Evolutionary conservation across 2,329 filamentous ascomycete genomes (phyloP).

Genomic region (Aspergillus fumigatiaffinis): DNA sequence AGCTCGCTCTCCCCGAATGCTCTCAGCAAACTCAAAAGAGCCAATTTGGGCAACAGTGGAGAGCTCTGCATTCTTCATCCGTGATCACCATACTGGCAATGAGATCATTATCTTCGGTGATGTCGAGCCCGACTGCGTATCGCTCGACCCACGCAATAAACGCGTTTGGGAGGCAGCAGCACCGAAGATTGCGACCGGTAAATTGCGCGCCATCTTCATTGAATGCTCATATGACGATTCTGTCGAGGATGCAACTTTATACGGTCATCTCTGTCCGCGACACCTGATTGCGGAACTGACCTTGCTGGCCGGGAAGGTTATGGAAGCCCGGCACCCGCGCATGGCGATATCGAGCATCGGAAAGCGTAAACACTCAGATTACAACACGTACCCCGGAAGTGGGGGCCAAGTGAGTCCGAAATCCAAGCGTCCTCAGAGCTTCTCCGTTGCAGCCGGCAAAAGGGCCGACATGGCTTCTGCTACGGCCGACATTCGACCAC

Average conservation of each 20-base stretch:
- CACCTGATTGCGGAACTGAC: conserved; percentile 77
- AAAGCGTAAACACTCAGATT: conserved; percentile 41
- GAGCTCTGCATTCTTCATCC: conserved; percentile 90
- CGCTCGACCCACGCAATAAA: conserved; percentile 74
- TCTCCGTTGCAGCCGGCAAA: neutral
- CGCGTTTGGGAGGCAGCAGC: conserved; percentile 85
- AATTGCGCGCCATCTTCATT: conserved; percentile 79
- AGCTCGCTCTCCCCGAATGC: conserved; percentile 24
- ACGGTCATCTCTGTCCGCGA: conserved; percentile 81
- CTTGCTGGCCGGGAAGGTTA: conserved; percentile 67
- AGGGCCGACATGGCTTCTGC: neutral
- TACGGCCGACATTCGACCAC: neutral
- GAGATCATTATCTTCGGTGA: conserved; percentile 95
- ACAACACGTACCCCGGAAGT: conserved; percentile 9
- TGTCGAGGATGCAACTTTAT: conserved; percentile 72
- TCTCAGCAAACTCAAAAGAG: conserved; percentile 14
- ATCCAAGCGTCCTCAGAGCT: conserved; percentile 18
- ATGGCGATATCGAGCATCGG: conserved; percentile 26
- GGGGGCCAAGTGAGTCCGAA: conserved; percentile 25
- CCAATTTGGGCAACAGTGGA: conserved; percentile 47
- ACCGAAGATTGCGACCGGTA: conserved; percentile 70
- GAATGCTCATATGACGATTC: conserved; percentile 91
- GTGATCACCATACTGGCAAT: conserved; percentile 62
- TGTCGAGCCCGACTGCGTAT: conserved; percentile 86
- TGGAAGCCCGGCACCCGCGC: conserved; percentile 43